These are phyloP conservation scores for Shiraia sp. DNA, from an alignment of 2,329 filamentous ascomycete genomes.

Conservation along the genomic window DNA sequence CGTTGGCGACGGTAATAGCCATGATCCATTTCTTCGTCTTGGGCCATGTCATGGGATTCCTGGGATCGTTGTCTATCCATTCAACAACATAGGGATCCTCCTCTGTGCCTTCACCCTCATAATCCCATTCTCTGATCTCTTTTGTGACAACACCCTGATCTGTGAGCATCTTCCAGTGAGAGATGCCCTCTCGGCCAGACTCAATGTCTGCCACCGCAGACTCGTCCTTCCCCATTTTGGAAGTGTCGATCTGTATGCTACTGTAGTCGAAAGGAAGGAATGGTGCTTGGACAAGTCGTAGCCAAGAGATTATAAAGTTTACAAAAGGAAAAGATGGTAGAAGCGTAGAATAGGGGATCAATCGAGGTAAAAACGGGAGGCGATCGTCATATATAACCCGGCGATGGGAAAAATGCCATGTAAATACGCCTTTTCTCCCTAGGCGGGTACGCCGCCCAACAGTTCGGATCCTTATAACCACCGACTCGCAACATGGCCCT, in stretches of 20 bases:
- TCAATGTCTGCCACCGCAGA: slow-evolving; percentile 35
- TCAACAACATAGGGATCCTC: slow-evolving; percentile 52
- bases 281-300: neutral
- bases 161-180: slow-evolving; percentile 42
- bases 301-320: slow-evolving; percentile 6
- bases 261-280: slow-evolving; percentile 1
- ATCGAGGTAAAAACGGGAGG: slow-evolving; percentile 3
- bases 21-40: slow-evolving; percentile 48
- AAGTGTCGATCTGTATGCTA: slow-evolving; percentile 3
- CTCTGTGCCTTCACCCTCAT: slow-evolving; percentile 49
- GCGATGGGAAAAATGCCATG: neutral
- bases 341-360: neutral
- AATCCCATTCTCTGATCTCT: slow-evolving; percentile 45
- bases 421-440: neutral
- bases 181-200: slow-evolving; percentile 39
- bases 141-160: slow-evolving; percentile 44
- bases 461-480: neutral
- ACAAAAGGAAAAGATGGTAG: neutral
- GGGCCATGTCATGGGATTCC: slow-evolving; percentile 49
- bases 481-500: neutral
- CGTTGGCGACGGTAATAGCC: slow-evolving; percentile 46
- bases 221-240: slow-evolving; percentile 24
- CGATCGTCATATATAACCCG: slow-evolving; percentile 18
- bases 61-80: slow-evolving; percentile 52
- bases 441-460: neutral